Evolutionary conservation across 2,329 filamentous ascomycete species (phyloP).

Genomic region (Talaromyces amestolkiae): DNA sequence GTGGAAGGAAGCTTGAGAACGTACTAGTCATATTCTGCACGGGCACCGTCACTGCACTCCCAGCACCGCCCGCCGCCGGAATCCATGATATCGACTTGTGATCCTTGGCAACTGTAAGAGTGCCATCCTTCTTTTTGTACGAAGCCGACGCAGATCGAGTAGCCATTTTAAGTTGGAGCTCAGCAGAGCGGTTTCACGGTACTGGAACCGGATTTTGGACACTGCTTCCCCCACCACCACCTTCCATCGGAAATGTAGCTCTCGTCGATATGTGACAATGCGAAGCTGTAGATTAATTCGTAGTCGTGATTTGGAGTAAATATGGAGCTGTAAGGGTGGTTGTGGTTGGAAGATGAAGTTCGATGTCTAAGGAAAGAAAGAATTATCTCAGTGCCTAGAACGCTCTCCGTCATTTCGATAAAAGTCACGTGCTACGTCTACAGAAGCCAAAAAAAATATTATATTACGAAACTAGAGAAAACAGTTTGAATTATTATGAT

Average conservation of each 20-base stretch:
- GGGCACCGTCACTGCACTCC: conserved; percentile 65
- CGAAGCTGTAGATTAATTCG: not conserved
- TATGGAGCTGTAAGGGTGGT: not conserved
- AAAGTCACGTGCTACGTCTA: not conserved
- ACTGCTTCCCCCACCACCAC: conserved; percentile 29
- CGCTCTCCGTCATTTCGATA: not conserved
- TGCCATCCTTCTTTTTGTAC: conserved; percentile 97
- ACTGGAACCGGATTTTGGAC: conserved; percentile 29
- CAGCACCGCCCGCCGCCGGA: conserved; percentile 60
- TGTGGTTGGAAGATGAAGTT: not conserved
- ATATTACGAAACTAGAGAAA: not conserved
- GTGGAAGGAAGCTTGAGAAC: conserved; percentile 30
- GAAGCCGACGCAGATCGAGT: conserved; percentile 64
- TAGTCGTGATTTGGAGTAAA: not conserved
- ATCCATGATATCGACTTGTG: conserved; percentile 77
- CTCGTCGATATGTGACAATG: not conserved
- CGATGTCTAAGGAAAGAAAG: not conserved
- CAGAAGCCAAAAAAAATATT: not conserved
- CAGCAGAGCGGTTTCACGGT: conserved; percentile 32
- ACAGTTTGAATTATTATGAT: not conserved
- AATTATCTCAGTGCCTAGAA: not conserved
- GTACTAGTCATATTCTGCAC: conserved; percentile 79
- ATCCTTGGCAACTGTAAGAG: conserved; percentile 71
- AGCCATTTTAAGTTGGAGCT: conserved; percentile 33
- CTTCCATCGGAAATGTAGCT: conserved; percentile 18